Conservation (phyloP, 306 rosid species). For the Fragaria ananassa region DNA sequence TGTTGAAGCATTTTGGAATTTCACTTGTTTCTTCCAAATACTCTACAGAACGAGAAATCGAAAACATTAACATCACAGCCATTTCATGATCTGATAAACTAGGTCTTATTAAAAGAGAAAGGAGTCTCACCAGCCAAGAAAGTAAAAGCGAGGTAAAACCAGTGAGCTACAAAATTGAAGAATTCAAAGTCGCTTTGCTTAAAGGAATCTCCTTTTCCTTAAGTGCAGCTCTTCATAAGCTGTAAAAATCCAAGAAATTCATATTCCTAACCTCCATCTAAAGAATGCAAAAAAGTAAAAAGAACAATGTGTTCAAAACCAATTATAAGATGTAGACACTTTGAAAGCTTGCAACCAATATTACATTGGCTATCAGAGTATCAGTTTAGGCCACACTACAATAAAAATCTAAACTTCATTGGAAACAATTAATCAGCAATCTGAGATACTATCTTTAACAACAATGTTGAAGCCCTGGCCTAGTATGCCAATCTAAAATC, state of each 20-base stretch:
- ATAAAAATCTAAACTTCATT: background rate
- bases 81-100: background rate
- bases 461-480: background rate
- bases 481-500: background rate
- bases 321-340: background rate
- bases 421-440: background rate
- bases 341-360: background rate
- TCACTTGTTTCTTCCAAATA: background rate
- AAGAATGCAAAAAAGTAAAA: background rate
- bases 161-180: too few species aligned
- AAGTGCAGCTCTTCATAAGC: background rate
- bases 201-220: background rate
- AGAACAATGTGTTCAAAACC: background rate
- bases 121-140: background rate
- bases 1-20: slow-evolving; percentile 60
- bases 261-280: background rate
- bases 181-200: too few species aligned
- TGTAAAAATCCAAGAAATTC: background rate
- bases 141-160: background rate
- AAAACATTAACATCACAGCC: background rate
- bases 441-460: background rate
- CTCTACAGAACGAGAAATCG: background rate
- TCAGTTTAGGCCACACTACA: background rate
- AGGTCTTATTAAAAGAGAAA: background rate
- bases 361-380: background rate